A percentile compares a stretch with the other conserved stretches of the same genome.
Evolutionary conservation across 768 basidiomycete species (phyloP).

Genomic region (Strobilomyces dryophilus): DNA sequence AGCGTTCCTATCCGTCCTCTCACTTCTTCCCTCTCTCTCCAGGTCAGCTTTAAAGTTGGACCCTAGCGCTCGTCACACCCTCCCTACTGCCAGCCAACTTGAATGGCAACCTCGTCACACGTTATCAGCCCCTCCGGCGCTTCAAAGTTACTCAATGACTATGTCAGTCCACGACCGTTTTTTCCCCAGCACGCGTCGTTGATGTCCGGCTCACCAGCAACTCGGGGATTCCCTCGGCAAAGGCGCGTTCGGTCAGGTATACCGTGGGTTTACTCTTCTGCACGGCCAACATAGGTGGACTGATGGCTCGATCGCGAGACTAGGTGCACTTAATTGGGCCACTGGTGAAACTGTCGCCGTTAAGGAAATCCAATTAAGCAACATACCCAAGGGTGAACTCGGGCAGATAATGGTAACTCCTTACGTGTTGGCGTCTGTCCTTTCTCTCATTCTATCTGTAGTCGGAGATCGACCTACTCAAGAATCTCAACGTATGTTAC

Average conservation of each 20-base stretch:
- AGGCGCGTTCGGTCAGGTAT: constrained; percentile 96
- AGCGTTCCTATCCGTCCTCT: constrained; percentile 10
- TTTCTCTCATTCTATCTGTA: constrained; percentile 29
- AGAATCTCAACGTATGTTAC: constrained; percentile 83
- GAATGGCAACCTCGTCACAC: constrained; percentile 24
- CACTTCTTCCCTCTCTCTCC: constrained; percentile 11
- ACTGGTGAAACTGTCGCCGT: constrained; percentile 98
- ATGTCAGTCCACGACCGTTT: constrained; percentile 37
- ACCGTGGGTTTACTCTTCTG: constrained; percentile 55
- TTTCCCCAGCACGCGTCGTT: not conserved
- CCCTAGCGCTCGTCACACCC: not conserved
- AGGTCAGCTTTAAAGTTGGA: constrained; percentile 5
- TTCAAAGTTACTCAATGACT: constrained; percentile 62
- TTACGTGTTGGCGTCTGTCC: not conserved
- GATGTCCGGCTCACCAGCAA: constrained; percentile 54
- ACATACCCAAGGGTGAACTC: constrained; percentile 89
- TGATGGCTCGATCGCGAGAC: constrained; percentile 56
- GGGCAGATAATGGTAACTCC: constrained; percentile 89
- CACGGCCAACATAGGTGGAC: constrained; percentile 56
- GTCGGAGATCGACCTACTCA: constrained; percentile 96
- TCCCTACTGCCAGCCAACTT: too few species aligned
- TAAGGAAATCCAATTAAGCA: constrained; percentile 94
- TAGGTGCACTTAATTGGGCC: constrained; percentile 89
- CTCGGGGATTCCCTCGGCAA: constrained; percentile 94
- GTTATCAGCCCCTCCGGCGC: constrained; percentile 29